Evolutionary conservation across 768 basidiomycete species (phyloP).

Genomic region (Galerina marginata): DNA sequence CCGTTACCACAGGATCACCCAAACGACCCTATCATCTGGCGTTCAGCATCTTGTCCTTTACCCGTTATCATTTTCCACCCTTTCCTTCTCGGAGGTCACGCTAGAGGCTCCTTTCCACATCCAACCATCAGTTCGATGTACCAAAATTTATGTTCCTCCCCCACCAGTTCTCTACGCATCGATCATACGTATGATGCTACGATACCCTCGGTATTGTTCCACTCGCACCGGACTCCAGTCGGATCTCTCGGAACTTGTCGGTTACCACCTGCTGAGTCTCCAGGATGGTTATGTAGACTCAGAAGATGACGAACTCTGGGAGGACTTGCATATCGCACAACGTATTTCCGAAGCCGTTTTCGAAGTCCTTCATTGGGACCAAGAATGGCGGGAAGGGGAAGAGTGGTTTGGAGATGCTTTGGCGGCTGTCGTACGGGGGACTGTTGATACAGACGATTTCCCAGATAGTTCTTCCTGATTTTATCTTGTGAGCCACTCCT

Average conservation of each 20-base stretch:
- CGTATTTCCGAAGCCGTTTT: slow-evolving; percentile 24
- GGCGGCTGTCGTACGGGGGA: slow-evolving; percentile 25
- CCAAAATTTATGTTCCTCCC: slow-evolving; percentile 30
- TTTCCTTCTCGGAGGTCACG: slow-evolving; percentile 27
- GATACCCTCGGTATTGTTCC: slow-evolving; percentile 26
- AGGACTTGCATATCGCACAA: slow-evolving; percentile 22
- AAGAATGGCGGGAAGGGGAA: slow-evolving; percentile 31
- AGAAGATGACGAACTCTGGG: slow-evolving; percentile 33
- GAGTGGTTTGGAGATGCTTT: slow-evolving; percentile 42
- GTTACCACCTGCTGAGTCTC: slow-evolving; percentile 36
- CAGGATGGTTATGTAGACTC: slow-evolving; percentile 33
- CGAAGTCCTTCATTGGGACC: slow-evolving; percentile 19
- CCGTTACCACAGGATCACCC: slow-evolving; percentile 27
- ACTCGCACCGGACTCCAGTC: slow-evolving; percentile 29
- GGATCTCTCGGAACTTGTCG: slow-evolving; percentile 40
- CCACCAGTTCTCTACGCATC: slow-evolving; percentile 39
- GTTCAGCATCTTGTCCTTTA: slow-evolving; percentile 28
- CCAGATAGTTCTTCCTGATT: neutral
- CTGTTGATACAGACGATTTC: slow-evolving; percentile 11
- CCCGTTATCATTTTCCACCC: slow-evolving; percentile 31
- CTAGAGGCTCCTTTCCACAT: slow-evolving; percentile 19
- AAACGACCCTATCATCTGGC: slow-evolving; percentile 12
- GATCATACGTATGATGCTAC: slow-evolving; percentile 35
- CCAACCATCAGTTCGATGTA: slow-evolving; percentile 15
- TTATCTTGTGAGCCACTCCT: no score